Conservation (phyloP, 1,284 basidiomycete species). For the Wallemia hederae region DNA sequence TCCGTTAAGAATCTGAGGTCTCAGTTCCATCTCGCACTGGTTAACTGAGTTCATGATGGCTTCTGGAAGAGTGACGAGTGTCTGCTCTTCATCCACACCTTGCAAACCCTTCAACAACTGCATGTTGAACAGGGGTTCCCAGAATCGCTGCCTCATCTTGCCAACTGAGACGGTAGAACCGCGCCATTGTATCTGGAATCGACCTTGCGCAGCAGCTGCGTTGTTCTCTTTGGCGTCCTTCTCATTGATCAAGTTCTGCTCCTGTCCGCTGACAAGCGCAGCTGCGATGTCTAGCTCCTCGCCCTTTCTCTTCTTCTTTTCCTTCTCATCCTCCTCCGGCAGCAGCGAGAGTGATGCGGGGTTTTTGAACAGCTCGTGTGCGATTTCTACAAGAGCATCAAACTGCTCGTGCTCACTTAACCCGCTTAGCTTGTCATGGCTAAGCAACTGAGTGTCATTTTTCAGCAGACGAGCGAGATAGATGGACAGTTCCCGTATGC, state of each 20-base stretch:
- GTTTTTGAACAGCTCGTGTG: slow-evolving; percentile 19
- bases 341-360: slow-evolving; percentile 5
- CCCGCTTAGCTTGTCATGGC: slow-evolving; percentile 16
- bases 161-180: slow-evolving; percentile 46
- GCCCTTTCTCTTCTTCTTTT: slow-evolving; percentile 15
- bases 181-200: slow-evolving; percentile 39
- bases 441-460: slow-evolving; percentile 30
- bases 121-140: slow-evolving; percentile 64
- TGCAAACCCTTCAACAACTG: slow-evolving; percentile 17
- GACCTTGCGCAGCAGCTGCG: slow-evolving; percentile 32
- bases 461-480: slow-evolving; percentile 40
- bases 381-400: slow-evolving; percentile 37
- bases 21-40: not conserved
- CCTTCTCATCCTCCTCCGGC: slow-evolving; percentile 7
- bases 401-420: slow-evolving; percentile 30
- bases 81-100: slow-evolving; percentile 10
- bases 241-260: slow-evolving; percentile 48
- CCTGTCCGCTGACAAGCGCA: slow-evolving; percentile 44
- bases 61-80: not conserved
- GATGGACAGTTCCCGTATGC: slow-evolving; percentile 39
- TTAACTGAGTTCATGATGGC: not conserved
- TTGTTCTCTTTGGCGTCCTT: slow-evolving; percentile 40
- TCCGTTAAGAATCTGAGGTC: not conserved
- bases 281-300: slow-evolving; percentile 40
- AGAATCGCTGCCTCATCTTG: slow-evolving; percentile 61